A percentile compares a stretch with the other conserved stretches of the same genome.
These are phyloP conservation scores for Zychaea mexicana DNA, from an alignment of 371 early-diverging fungal species.

Conservation along the genomic window DNA sequence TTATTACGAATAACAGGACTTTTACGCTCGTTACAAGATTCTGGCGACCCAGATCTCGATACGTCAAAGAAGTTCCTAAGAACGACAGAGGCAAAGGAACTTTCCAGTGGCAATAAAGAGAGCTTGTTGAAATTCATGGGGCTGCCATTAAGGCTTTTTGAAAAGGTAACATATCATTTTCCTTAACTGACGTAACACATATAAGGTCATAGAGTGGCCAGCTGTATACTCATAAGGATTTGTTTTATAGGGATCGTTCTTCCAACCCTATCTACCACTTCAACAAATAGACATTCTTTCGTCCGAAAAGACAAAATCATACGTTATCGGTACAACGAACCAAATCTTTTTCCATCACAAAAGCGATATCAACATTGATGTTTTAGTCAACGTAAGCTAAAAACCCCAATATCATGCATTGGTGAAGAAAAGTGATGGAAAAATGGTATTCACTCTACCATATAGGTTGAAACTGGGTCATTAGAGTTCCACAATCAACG, in stretches of 20 bases:
- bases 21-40: constrained; percentile 62
- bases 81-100: constrained; percentile 35
- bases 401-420: not conserved
- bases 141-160: constrained; percentile 74
- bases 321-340: constrained; percentile 80
- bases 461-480: constrained; percentile 73
- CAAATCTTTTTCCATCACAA: constrained; percentile 77
- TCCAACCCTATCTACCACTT: constrained; percentile 84
- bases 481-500: constrained; percentile 70
- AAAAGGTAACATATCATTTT: constrained; percentile 66
- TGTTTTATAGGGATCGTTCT: constrained; percentile 65
- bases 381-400: constrained; percentile 68
- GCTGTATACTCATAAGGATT: not conserved
- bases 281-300: constrained; percentile 83
- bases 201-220: no score
- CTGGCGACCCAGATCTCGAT: constrained; percentile 63
- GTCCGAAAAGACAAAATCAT: constrained; percentile 67
- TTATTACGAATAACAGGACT: constrained; percentile 32
- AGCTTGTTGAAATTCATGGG: constrained; percentile 61
- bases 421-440: no score
- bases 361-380: constrained; percentile 72
- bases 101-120: constrained; percentile 42
- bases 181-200: no score
- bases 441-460: no score
- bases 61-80: constrained; percentile 21